Evolutionary conservation across 148 eudicot genomes (phyloP).

Genomic region (Rhododendron kiyosumense): DNA sequence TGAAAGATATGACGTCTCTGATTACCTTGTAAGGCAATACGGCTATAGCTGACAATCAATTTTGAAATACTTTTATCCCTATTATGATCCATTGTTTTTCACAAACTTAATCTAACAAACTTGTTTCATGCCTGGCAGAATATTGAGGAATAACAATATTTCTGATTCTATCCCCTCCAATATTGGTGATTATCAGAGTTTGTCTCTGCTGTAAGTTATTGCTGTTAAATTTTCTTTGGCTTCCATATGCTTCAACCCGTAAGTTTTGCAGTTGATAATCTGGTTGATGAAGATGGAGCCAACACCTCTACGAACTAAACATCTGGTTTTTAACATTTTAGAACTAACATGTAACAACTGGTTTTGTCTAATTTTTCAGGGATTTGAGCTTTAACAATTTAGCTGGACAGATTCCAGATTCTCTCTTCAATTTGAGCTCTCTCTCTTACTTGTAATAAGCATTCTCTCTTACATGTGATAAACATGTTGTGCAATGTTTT

Average conservation of each 20-base stretch:
- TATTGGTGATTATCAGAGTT: constrained; percentile 37
- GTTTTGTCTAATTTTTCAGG: constrained; percentile 34
- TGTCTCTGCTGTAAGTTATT: constrained; percentile 59
- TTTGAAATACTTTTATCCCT: background rate
- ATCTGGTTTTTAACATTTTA: background rate
- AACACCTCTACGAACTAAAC: background rate
- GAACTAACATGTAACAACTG: background rate
- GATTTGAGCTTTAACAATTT: constrained; percentile 91
- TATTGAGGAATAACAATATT: constrained; percentile 66
- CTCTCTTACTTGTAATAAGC: constrained; percentile 60
- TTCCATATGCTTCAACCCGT: background rate
- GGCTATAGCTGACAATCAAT: background rate
- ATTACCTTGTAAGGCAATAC: constrained; percentile 41
- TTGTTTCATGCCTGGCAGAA: constrained; percentile 28
- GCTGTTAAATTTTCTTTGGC: background rate
- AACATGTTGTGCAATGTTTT: background rate
- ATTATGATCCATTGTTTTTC: background rate
- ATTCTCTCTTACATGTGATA: background rate
- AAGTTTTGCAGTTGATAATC: background rate
- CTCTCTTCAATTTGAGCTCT: constrained; percentile 48
- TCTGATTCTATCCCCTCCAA: constrained; percentile 61
- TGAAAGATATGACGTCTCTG: constrained; percentile 43
- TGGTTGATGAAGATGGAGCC: background rate
- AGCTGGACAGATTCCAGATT: constrained; percentile 59
- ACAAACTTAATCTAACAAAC: background rate